These are phyloP conservation scores for Chalciporus chontae DNA, from an alignment of 768 basidiomycete species.

Conservation along the genomic window DNA sequence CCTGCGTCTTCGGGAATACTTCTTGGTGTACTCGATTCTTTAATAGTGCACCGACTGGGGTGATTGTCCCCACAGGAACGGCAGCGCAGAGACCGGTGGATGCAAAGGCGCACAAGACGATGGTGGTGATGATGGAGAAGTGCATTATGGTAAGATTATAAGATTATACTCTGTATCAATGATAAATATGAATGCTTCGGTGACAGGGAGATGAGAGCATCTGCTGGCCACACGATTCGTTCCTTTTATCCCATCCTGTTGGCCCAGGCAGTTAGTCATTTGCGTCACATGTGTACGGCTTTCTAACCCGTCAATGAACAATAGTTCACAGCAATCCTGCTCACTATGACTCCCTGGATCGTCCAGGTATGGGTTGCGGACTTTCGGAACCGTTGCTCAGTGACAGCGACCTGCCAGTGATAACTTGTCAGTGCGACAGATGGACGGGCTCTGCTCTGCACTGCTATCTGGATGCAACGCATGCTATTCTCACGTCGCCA, in stretches of 20 bases:
- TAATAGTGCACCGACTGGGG: slow-evolving; percentile 11
- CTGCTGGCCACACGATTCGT: background rate
- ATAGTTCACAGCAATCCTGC: background rate
- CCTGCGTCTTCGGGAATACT: slow-evolving; percentile 8
- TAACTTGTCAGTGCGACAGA: background rate
- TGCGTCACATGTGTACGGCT: slow-evolving; percentile 10
- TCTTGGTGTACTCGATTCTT: slow-evolving; percentile 23
- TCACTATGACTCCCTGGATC: background rate
- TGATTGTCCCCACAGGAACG: slow-evolving; percentile 1
- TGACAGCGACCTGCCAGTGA: background rate
- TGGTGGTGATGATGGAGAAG: slow-evolving; percentile 1
- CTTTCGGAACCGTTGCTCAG: background rate
- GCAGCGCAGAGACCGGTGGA: slow-evolving; percentile 15
- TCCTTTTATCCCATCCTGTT: slow-evolving; percentile 12
- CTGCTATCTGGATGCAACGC: slow-evolving; percentile 5
- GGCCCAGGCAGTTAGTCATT: slow-evolving; percentile 2
- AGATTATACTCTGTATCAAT: slow-evolving; percentile 1
- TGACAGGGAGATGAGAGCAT: background rate
- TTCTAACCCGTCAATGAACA: background rate
- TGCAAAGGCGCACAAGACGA: slow-evolving; percentile 14
- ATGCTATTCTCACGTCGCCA: background rate
- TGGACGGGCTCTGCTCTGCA: slow-evolving; percentile 3
- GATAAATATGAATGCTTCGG: too few species aligned
- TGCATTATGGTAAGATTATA: slow-evolving; percentile 16
- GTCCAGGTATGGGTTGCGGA: background rate